Conservation (phyloP, 108 stramenopile species). For the Nannochloropsis salina region DNA sequence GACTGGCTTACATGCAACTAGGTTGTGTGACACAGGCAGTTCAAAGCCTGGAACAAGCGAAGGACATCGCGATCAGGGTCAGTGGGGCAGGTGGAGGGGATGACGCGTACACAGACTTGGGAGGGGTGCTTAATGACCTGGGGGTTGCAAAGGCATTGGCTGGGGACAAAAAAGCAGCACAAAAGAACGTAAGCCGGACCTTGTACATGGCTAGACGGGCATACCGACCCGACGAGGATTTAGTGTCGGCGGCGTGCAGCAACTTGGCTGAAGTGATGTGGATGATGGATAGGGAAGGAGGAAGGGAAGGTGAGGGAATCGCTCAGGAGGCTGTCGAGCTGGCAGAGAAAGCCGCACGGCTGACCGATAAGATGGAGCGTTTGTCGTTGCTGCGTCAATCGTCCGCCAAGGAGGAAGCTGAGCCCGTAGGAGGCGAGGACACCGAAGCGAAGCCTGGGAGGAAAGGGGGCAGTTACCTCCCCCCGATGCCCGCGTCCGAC, state of each 20-base stretch:
- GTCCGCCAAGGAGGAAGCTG: too few relatives aligned
- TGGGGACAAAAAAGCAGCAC: background rate
- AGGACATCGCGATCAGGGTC: background rate
- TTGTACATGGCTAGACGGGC: slow-evolving; percentile 3
- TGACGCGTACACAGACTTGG: slow-evolving; percentile 13
- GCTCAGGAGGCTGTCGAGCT: background rate
- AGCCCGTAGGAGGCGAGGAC: background rate
- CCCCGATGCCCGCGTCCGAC: background rate
- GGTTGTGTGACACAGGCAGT: background rate
- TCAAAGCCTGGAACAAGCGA: background rate
- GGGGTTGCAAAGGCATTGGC: background rate
- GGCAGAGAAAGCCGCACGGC: background rate
- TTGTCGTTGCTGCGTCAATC: background rate
- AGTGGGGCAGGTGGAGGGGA: background rate
- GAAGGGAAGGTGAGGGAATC: background rate
- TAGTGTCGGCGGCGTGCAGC: slow-evolving; percentile 4
- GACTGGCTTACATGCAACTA: background rate
- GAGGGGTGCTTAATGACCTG: background rate
- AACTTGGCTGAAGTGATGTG: background rate
- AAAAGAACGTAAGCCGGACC: background rate
- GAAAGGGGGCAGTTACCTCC: background rate
- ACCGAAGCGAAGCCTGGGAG: background rate
- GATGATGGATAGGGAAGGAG: background rate
- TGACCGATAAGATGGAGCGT: background rate
- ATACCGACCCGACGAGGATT: slow-evolving; percentile 1